These are phyloP conservation scores for Cadophora sp. DNA, from an alignment of 2,329 filamentous ascomycete genomes.

Conservation along the genomic window DNA sequence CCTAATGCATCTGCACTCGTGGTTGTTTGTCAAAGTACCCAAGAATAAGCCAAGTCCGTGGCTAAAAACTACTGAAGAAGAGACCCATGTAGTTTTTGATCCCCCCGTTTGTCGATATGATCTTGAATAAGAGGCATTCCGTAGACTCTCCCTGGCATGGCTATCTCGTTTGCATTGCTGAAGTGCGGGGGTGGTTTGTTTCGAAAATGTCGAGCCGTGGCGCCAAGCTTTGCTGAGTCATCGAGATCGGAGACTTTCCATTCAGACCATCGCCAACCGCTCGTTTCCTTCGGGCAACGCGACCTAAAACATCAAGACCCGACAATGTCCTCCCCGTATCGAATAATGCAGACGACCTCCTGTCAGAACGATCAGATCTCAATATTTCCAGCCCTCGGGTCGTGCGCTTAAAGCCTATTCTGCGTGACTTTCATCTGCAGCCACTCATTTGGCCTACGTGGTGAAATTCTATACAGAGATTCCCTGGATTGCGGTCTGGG, in stretches of 20 bases:
- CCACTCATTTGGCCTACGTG: slow-evolving; percentile 11
- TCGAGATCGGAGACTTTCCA: not conserved
- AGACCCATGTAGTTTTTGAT: no score
- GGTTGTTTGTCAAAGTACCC: not conserved
- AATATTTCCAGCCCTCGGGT: not conserved
- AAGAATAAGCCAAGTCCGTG: not conserved
- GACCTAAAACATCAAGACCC: slow-evolving; percentile 7
- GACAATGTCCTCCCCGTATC: not conserved
- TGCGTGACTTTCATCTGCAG: slow-evolving; percentile 10
- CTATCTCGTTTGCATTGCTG: no score
- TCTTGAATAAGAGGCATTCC: not conserved
- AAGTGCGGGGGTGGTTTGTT: not conserved
- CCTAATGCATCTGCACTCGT: not conserved
- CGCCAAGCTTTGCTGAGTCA: not conserved
- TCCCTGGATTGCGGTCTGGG: not conserved
- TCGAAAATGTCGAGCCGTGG: not conserved
- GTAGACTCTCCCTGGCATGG: no score
- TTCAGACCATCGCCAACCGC: not conserved
- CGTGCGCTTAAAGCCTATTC: slow-evolving; percentile 4
- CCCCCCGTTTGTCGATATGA: not conserved
- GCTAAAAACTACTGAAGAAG: no score
- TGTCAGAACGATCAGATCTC: slow-evolving; percentile 2
- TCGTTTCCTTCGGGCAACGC: not conserved
- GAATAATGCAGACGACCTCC: not conserved
- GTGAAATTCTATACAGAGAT: slow-evolving; percentile 7